Conservation (phyloP, 176 grass and related monocot genomes). For the Oryza punctata region DNA sequence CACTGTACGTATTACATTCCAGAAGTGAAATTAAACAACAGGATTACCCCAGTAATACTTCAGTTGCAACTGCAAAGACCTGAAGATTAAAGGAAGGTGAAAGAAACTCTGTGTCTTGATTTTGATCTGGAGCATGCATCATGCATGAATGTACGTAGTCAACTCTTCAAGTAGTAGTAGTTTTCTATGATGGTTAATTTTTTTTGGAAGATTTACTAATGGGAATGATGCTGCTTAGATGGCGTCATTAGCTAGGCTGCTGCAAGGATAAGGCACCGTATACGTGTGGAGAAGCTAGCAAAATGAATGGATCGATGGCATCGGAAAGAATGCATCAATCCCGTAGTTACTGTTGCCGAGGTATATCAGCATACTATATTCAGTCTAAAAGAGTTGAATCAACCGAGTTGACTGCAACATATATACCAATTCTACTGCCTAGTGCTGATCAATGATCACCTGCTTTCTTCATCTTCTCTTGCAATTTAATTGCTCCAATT, state of each 20-base stretch:
- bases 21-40: neutral
- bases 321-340: neutral
- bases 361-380: neutral
- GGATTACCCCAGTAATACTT: neutral
- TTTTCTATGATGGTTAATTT: neutral
- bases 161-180: constrained; percentile 1
- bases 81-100: neutral
- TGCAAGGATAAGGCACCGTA: constrained; percentile 38
- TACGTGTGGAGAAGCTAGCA: constrained; percentile 5
- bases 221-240: neutral
- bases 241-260: constrained; percentile 11
- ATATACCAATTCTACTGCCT: neutral
- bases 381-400: neutral
- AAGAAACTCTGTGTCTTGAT: neutral
- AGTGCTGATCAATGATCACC: neutral
- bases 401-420: constrained; percentile 28
- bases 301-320: constrained; percentile 3
- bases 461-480: neutral
- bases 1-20: neutral
- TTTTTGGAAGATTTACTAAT: neutral
- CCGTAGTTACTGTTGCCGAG: constrained; percentile 3
- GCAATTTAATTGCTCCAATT: neutral
- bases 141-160: neutral
- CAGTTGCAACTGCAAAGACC: neutral
- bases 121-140: neutral